Percentiles rank a stretch among this genome's conserved stretches.
phyloP scores from a whole-genome alignment of 306 rosid genomes.

The Biancaea sappan region DNA sequence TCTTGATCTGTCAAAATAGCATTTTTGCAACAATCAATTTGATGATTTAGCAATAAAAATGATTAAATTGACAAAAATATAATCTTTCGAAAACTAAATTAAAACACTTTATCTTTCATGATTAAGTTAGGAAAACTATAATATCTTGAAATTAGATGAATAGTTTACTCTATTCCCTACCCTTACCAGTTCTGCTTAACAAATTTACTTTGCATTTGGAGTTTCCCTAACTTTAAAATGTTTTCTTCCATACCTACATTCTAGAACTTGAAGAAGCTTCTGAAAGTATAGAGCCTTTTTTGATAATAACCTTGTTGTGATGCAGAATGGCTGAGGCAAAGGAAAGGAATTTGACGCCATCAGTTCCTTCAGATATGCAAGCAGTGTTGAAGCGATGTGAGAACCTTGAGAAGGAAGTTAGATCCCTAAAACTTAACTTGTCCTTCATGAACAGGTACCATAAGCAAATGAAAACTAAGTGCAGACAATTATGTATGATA shows the following conservation, averaged over 20 bases:
- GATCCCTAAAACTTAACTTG: conserved; percentile 83
- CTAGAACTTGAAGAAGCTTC: not conserved
- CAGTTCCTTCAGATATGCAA: conserved; percentile 86
- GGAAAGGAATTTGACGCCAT: conserved; percentile 80
- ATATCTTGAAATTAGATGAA: no score
- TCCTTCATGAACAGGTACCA: conserved; percentile 95
- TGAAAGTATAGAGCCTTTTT: not conserved
- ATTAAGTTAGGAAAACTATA: no score
- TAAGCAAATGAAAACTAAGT: not conserved
- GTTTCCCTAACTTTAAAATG: no score
- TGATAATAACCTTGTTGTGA: conserved; percentile 27
- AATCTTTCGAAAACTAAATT: no score
- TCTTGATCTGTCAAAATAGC: no score
- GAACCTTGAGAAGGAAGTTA: conserved; percentile 91
- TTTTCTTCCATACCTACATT: not conserved
- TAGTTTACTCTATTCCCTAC: no score
- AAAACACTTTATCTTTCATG: no score
- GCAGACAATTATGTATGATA: not conserved
- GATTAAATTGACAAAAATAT: no score
- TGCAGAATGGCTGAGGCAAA: conserved; percentile 98
- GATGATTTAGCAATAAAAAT: no score
- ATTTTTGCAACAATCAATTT: no score
- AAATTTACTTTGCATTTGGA: no score
- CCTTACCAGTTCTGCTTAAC: no score
- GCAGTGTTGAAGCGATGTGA: conserved; percentile 86